Evolutionary conservation across 495 filamentous ascomycete species (phyloP).

Genomic region (Neurospora tetraspora): DNA sequence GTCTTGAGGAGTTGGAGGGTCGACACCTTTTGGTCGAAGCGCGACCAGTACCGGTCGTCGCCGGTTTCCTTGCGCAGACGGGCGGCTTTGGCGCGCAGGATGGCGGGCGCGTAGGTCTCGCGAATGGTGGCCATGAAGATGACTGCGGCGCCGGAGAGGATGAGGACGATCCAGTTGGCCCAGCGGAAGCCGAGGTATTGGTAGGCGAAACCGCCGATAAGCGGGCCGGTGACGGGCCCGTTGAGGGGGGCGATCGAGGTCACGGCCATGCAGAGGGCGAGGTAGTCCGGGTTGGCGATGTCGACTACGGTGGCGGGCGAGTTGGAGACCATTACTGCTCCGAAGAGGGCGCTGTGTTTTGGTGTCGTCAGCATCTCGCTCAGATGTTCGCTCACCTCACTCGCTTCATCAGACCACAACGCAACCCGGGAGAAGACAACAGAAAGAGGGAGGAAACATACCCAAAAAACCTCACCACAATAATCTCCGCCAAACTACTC

Average conservation of each 20-base stretch:
- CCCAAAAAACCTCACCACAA: constrained; percentile 66
- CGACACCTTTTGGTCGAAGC: constrained; percentile 56
- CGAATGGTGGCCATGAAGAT: constrained; percentile 43
- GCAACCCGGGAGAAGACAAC: background rate
- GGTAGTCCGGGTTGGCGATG: constrained; percentile 57
- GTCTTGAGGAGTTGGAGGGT: constrained; percentile 43
- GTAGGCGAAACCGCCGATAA: constrained; percentile 50
- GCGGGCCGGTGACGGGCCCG: constrained; percentile 52
- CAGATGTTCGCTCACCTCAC: background rate
- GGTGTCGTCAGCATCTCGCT: constrained; percentile 6
- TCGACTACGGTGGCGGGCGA: constrained; percentile 77
- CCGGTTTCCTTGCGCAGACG: constrained; percentile 60
- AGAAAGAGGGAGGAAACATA: constrained; percentile 16
- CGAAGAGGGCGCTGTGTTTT: constrained; percentile 52
- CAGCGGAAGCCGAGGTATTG: constrained; percentile 65
- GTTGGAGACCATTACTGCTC: constrained; percentile 70
- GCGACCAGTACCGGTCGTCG: constrained; percentile 66
- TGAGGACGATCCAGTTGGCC: constrained; percentile 78
- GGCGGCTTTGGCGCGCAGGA: constrained; percentile 60
- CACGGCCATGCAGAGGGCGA: constrained; percentile 62
- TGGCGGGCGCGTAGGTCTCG: constrained; percentile 70
- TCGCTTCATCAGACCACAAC: background rate
- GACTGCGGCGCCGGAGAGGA: constrained; percentile 49
- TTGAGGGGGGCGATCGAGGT: constrained; percentile 76
- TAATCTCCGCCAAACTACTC: constrained; percentile 49